These are phyloP conservation scores for Penicillium verhagenii DNA, from an alignment of 495 filamentous ascomycete genomes.

Conservation along the genomic window DNA sequence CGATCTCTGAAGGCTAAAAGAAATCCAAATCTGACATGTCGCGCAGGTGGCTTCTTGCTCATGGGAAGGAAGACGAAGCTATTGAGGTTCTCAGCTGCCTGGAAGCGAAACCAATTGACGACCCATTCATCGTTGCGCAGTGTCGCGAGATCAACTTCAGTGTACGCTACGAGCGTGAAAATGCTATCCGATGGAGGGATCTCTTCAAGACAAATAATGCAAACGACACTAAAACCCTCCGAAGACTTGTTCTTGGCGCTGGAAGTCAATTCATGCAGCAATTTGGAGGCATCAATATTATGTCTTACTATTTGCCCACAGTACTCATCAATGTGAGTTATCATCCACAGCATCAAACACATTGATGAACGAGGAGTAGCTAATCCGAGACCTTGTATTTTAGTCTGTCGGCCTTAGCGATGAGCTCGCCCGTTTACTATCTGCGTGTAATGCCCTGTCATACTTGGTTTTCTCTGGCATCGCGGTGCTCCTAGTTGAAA, in stretches of 20 bases:
- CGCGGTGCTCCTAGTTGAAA: conserved; percentile 44
- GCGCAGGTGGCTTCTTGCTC: conserved; percentile 29
- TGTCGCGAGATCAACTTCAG: conserved; percentile 9
- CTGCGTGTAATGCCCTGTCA: conserved; percentile 36
- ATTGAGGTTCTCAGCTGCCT: conserved; percentile 33
- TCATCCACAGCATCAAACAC: too few species aligned
- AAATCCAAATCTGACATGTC: neutral
- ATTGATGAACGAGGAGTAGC: too few species aligned
- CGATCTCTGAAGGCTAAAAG: too few species aligned
- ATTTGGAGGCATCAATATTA: conserved; percentile 28
- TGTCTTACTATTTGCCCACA: conserved; percentile 26
- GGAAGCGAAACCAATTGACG: conserved; percentile 35
- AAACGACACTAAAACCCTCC: conserved; percentile 35
- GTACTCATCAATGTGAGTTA: conserved; percentile 18
- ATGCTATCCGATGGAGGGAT: conserved; percentile 47
- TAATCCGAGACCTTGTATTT: too few species aligned
- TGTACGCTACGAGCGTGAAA: conserved; percentile 25
- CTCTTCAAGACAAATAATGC: conserved; percentile 38
- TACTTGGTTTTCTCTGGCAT: conserved; percentile 40
- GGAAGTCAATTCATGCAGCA: conserved; percentile 51
- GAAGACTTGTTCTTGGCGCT: conserved; percentile 41
- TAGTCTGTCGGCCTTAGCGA: conserved; percentile 12
- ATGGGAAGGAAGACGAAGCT: conserved; percentile 12
- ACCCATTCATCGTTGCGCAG: conserved; percentile 9
- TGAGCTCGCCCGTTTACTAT: conserved; percentile 33